A percentile compares a stretch with the other conserved stretches of the same genome.
Evolutionary conservation across 306 rosid species (phyloP).

Genomic region (Prunus dulcis): DNA sequence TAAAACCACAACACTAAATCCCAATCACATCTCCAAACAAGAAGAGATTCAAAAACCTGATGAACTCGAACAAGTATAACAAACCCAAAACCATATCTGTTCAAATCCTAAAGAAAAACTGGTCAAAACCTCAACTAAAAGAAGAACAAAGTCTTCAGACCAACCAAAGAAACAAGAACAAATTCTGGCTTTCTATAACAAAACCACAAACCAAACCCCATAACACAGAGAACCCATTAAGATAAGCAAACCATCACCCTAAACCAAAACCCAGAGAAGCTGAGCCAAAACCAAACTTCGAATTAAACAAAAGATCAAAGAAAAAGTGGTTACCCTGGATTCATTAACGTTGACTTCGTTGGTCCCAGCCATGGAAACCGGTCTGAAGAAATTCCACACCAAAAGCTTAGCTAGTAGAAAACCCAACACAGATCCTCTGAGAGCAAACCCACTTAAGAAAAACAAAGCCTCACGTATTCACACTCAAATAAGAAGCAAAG

Average conservation of each 20-base stretch:
- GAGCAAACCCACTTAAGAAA: constrained; percentile 4
- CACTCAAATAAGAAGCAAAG: background rate
- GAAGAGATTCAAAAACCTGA: background rate
- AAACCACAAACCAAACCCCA: constrained; percentile 11
- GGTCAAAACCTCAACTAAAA: background rate
- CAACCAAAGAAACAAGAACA: background rate
- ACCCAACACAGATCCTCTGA: constrained; percentile 28
- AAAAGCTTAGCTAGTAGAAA: background rate
- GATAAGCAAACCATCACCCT: background rate
- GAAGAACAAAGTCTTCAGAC: background rate
- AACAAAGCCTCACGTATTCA: constrained; percentile 7
- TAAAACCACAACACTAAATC: background rate
- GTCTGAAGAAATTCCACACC: background rate
- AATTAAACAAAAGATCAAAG: background rate
- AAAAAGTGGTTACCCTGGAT: constrained; percentile 48
- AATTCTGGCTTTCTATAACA: background rate
- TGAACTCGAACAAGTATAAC: background rate
- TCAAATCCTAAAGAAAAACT: background rate
- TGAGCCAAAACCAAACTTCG: background rate
- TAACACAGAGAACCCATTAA: background rate
- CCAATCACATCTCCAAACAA: background rate
- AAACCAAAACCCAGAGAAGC: background rate
- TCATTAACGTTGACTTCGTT: constrained; percentile 66
- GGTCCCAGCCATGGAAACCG: constrained; percentile 59
- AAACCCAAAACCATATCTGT: background rate